Base-by-base conservation (phyloP, 345 rosid species). In the Boechera retrofracta region DNA sequence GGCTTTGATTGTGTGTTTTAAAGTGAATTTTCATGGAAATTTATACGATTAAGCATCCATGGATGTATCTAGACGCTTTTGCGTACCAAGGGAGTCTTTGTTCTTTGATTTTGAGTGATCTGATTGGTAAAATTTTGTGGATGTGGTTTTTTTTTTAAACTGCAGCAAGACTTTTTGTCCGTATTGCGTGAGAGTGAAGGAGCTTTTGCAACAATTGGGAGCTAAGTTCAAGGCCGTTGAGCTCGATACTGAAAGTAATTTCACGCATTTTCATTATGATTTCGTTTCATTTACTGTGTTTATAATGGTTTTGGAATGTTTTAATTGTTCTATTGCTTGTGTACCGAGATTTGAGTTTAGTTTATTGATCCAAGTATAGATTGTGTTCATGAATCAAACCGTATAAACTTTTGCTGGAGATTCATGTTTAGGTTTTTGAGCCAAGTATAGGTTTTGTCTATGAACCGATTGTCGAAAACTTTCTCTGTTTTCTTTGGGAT, bases 101-200 rank as follows among this genome's bases (percentile, higher is more conserved):
- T 21, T 21, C 24, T 21, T 0, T 21, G 24, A 21, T 21, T 21
- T 21, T 21, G 24, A 21, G n/a, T 33, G 0, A 58, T 69, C 64
- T 62, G 24, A 42, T 62, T 0, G 57, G 24, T 41, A 31, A 11
- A 31, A 11, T 11, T 72, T 47, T 59, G 28, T 28, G 33, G 0
- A 18, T 33, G 26, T 64, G 69, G 36, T 32, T 48, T 71, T 44
- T 71, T 44, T 0, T 11, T 54, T 56, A 41, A 28, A 51, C 15
- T 57, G 84, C 89, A 92, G 96, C 86, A 92, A 90, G 69, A 6
- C 89, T 24, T 86, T 5, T 71, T 92, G 97, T 16, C 96, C 96
- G 0, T 92, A 16, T 81, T 92, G 97, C 67, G 77, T 64, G 29
- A 52, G 26, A 11, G 92, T 90, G 77, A 92, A 88, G 90, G 38